Percentiles rank a stretch among this genome's conserved stretches.
Evolutionary conservation across 139 green algal species (phyloP).

Genomic region (Chlamydomonas incerta): DNA sequence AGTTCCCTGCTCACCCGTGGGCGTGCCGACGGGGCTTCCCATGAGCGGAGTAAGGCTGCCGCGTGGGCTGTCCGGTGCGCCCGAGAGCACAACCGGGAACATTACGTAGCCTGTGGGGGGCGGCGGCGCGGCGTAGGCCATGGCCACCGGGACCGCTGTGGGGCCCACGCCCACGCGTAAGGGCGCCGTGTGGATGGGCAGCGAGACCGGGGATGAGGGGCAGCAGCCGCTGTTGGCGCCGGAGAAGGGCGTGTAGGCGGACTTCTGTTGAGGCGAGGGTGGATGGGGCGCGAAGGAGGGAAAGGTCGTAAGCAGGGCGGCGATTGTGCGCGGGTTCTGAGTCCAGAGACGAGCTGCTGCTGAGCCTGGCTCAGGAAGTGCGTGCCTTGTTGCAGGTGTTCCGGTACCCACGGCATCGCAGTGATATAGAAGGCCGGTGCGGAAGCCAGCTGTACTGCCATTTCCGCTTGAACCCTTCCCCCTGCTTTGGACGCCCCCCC

Average conservation of each 20-base stretch:
- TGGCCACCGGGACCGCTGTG: constrained; percentile 18
- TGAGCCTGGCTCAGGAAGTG: too few species aligned
- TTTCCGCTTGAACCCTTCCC: too few species aligned
- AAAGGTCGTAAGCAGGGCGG: not conserved
- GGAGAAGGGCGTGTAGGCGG: not conserved
- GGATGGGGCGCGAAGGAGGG: not conserved
- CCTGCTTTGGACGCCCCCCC: too few species aligned
- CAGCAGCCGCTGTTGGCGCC: not conserved
- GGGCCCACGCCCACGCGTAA: not conserved
- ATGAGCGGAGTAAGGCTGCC: constrained; percentile 28
- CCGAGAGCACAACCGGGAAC: constrained; percentile 31
- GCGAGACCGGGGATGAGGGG: not conserved
- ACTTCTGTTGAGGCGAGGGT: not conserved
- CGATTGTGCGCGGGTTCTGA: too few species aligned
- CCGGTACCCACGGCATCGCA: too few species aligned
- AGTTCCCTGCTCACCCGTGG: constrained; percentile 29
- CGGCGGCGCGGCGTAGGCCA: constrained; percentile 16
- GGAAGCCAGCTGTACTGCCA: too few species aligned
- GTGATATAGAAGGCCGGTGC: too few species aligned
- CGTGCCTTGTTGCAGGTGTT: too few species aligned
- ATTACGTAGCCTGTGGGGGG: constrained; percentile 22
- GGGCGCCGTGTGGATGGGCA: constrained; percentile 1
- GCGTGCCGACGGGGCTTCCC: constrained; percentile 51
- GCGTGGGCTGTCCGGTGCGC: constrained; percentile 30
- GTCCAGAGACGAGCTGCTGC: too few species aligned